A percentile compares a stretch with the other conserved stretches of the same genome.
phyloP scores from a whole-genome alignment of 805 yeast species.

The Starmera quercuum region DNA sequence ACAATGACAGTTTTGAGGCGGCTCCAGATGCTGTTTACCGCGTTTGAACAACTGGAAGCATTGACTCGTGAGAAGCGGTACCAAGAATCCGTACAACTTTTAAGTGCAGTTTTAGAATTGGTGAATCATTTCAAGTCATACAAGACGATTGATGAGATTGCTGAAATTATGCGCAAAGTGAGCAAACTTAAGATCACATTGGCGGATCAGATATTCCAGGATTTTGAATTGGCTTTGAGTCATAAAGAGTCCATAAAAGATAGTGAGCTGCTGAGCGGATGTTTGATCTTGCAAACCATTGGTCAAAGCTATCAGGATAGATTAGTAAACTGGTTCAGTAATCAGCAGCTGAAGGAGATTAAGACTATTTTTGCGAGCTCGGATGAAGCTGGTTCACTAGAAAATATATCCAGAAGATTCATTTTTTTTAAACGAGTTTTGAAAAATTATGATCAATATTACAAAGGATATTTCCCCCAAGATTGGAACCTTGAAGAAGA shows the following conservation, averaged over 20 bases:
- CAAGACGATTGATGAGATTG: constrained; percentile 76
- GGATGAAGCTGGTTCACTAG: constrained; percentile 94
- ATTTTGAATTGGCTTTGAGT: constrained; percentile 49
- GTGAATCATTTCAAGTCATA: constrained; percentile 69
- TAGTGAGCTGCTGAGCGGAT: constrained; percentile 47
- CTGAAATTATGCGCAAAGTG: constrained; percentile 52
- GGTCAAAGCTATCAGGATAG: constrained; percentile 50
- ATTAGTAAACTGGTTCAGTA: constrained; percentile 67
- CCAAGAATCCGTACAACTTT: constrained; percentile 47
- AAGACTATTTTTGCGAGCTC: constrained; percentile 62
- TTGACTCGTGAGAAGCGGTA: constrained; percentile 39
- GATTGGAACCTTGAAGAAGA: constrained; percentile 65
- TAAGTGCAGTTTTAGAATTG: constrained; percentile 68
- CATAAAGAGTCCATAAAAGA: constrained; percentile 19
- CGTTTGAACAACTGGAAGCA: constrained; percentile 52
- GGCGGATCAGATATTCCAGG: constrained; percentile 63
- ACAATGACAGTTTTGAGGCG: constrained; percentile 84
- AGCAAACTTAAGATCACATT: constrained; percentile 51
- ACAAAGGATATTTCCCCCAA: constrained; percentile 51
- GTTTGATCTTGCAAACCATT: constrained; percentile 60
- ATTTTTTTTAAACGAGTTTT: constrained; percentile 72
- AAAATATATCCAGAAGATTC: constrained; percentile 75
- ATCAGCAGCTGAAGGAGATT: constrained; percentile 64
- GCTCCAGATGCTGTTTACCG: constrained; percentile 76
- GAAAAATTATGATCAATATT: constrained; percentile 46